A percentile compares a stretch with the other conserved stretches of the same genome.
These are phyloP conservation scores for Leucoagaricus sp. DNA, from an alignment of 1,284 basidiomycete genomes.

Conservation along the genomic window DNA sequence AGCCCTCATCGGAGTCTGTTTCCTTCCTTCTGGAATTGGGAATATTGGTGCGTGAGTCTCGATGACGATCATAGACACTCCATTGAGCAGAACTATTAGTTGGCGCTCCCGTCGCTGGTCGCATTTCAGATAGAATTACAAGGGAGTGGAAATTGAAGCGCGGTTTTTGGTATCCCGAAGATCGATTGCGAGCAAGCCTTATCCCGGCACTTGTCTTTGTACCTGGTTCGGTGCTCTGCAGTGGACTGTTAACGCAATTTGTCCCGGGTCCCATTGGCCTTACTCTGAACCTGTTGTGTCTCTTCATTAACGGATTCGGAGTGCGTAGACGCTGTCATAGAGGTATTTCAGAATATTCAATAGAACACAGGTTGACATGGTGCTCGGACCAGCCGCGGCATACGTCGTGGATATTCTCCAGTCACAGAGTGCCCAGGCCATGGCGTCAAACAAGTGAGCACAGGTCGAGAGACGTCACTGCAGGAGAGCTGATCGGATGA, in stretches of 20 bases:
- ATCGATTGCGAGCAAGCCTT: slow-evolving; percentile 26
- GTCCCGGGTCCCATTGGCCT: slow-evolving; percentile 29
- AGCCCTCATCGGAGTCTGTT: slow-evolving; percentile 36
- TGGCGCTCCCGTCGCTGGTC: slow-evolving; percentile 34
- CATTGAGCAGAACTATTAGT: slow-evolving; percentile 32
- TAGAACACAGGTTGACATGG: slow-evolving; percentile 28
- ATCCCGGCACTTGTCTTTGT: slow-evolving; percentile 24
- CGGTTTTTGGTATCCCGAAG: slow-evolving; percentile 31
- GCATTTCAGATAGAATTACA: slow-evolving; percentile 31
- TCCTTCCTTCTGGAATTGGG: slow-evolving; percentile 35
- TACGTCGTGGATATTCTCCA: slow-evolving; percentile 42
- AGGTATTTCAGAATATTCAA: background rate
- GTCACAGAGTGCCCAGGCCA: slow-evolving; percentile 36
- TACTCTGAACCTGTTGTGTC: slow-evolving; percentile 29
- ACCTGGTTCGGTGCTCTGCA: slow-evolving; percentile 23
- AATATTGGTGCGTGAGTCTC: slow-evolving; percentile 32
- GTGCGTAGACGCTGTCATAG: slow-evolving; percentile 29
- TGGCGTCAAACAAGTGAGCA: slow-evolving; percentile 35
- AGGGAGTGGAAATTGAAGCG: slow-evolving; percentile 27
- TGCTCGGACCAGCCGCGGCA: slow-evolving; percentile 34
- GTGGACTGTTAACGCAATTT: slow-evolving; percentile 25
- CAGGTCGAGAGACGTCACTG: background rate
- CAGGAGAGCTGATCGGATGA: background rate
- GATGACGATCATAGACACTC: background rate
- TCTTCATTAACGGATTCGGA: slow-evolving; percentile 40